phyloP scores from a whole-genome alignment of 2,329 filamentous ascomycete genomes.

The Xylaria sp. region DNA sequence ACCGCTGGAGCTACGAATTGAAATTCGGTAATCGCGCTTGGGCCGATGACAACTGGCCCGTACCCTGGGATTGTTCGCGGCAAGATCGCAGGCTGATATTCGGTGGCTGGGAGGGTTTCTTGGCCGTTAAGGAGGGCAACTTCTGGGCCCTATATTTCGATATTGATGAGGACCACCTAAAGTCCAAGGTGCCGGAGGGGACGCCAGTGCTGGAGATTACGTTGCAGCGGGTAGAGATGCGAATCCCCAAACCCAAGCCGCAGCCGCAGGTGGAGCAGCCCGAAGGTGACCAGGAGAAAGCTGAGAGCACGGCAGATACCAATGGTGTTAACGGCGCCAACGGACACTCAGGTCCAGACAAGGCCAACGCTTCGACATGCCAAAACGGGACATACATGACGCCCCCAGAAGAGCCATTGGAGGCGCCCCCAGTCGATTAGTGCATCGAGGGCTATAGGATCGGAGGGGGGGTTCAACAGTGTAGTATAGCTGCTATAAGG shows the following conservation, averaged over 20 bases:
- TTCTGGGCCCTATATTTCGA: conserved; percentile 61
- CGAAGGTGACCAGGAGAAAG: conserved; percentile 25
- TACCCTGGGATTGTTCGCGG: conserved; percentile 61
- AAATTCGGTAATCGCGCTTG: conserved; percentile 56
- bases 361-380: conserved; percentile 23
- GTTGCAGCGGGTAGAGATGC: conserved; percentile 61
- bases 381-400: conserved; percentile 19
- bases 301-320: conserved; percentile 24
- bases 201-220: conserved; percentile 64
- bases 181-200: conserved; percentile 55
- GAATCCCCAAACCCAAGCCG: conserved; percentile 35
- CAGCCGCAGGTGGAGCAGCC: conserved; percentile 15
- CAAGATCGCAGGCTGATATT: conserved; percentile 61
- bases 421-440: conserved; percentile 43
- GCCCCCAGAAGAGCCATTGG: conserved; percentile 33
- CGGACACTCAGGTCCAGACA: conserved; percentile 6
- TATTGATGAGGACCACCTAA: conserved; percentile 56
- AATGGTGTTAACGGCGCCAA: conserved; percentile 10
- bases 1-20: conserved; percentile 56
- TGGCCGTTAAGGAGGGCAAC: conserved; percentile 57
- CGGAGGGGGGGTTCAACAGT: not conserved
- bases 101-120: conserved; percentile 60
- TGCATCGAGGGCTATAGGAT: not conserved
- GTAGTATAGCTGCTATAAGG: conserved; percentile 7
- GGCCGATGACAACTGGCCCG: conserved; percentile 56